Evolutionary conservation across 2,329 filamentous ascomycete species (phyloP).

Genomic region (Ophiocordyceps sinensis): DNA sequence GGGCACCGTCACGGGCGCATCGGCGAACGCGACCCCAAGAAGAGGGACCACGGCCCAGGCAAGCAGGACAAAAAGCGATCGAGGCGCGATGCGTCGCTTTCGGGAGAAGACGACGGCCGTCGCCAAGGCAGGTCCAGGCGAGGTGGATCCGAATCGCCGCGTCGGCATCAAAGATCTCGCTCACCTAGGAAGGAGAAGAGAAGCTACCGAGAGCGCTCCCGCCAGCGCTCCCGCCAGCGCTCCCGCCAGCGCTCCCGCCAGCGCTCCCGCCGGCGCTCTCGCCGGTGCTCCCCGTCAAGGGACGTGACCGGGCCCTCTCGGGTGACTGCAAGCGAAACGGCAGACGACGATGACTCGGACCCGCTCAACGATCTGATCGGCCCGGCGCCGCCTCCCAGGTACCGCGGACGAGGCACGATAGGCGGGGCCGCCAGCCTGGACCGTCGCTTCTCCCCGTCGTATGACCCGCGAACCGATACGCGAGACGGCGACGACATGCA

Average conservation of each 20-base stretch:
- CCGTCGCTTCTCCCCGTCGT: conserved; percentile 57
- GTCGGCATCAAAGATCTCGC: conserved; percentile 13
- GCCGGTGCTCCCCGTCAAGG: neutral
- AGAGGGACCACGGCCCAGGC: conserved; percentile 5
- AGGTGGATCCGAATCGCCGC: neutral
- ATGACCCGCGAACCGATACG: conserved; percentile 43
- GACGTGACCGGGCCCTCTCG: neutral
- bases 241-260: too few species aligned
- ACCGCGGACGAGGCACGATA: conserved; percentile 56
- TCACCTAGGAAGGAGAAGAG: conserved; percentile 16
- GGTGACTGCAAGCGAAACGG: neutral
- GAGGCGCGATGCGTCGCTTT: neutral
- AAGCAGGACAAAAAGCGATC: conserved; percentile 7
- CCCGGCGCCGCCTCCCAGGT: conserved; percentile 42
- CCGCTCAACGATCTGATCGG: conserved; percentile 65
- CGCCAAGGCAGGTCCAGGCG: neutral
- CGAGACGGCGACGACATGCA: conserved; percentile 26
- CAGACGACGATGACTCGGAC: conserved; percentile 35
- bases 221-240: too few species aligned
- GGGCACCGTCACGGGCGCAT: conserved; percentile 2
- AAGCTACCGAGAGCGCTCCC: conserved; percentile 19
- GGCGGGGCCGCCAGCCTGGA: conserved; percentile 57
- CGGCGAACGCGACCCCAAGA: conserved; percentile 1
- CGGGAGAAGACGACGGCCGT: neutral
- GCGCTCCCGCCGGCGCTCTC: too few species aligned